Percentiles rank a stretch among this genome's conserved stretches.
phyloP scores from a whole-genome alignment of 1,284 basidiomycete species.

The Malassezia obtusa region DNA sequence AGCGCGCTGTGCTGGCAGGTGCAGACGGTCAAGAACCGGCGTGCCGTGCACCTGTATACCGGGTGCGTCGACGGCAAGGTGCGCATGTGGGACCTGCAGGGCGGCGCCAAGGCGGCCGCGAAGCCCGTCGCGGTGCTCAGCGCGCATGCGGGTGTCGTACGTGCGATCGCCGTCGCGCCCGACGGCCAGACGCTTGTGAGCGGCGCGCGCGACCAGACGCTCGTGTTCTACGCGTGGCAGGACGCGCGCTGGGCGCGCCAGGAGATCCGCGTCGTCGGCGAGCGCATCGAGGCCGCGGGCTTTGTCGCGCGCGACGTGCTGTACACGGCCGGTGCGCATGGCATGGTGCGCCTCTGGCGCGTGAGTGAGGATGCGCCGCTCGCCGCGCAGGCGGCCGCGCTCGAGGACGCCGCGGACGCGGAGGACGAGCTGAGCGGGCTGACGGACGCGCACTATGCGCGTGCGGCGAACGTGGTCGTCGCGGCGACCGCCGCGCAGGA shows the following conservation, averaged over 20 bases:
- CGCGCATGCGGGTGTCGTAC: constrained; percentile 40
- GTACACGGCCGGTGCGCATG: constrained; percentile 35
- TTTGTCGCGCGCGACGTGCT: constrained; percentile 25
- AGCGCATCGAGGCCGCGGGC: constrained; percentile 37
- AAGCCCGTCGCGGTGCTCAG: constrained; percentile 28
- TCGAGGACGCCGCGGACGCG: constrained; percentile 14
- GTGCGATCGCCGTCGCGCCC: constrained; percentile 29
- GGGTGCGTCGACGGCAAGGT: constrained; percentile 58
- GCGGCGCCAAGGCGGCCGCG: constrained; percentile 15
- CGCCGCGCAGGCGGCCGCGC: neutral
- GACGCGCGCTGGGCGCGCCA: constrained; percentile 26
- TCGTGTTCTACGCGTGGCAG: constrained; percentile 28
- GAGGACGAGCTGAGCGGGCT: constrained; percentile 36
- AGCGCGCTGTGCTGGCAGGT: constrained; percentile 79
- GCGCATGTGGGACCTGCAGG: constrained; percentile 42
- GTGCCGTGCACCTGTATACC: constrained; percentile 69
- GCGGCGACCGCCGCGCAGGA: constrained; percentile 86
- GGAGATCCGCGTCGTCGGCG: constrained; percentile 32
- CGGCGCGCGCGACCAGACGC: constrained; percentile 34
- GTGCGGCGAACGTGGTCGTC: constrained; percentile 53
- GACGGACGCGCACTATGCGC: constrained; percentile 27
- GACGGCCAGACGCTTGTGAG: constrained; percentile 31
- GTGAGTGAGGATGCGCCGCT: neutral
- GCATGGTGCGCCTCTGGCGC: constrained; percentile 33
- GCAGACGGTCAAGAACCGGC: constrained; percentile 5